Evolutionary conservation across 2,329 filamentous ascomycete genomes (phyloP).

Genomic region (Paecilomyces dactylethromorphus): DNA sequence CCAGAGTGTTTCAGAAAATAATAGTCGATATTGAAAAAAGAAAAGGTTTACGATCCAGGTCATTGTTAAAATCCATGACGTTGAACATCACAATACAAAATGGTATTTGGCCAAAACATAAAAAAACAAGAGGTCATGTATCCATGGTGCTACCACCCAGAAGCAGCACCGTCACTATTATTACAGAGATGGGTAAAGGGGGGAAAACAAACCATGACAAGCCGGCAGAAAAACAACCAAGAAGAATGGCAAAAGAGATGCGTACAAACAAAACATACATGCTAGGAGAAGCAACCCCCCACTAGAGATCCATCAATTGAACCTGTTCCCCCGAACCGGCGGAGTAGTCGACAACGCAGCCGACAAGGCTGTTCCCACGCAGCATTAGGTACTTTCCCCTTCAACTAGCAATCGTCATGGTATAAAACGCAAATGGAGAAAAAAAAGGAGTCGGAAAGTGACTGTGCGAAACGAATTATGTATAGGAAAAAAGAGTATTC

Average conservation of each 20-base stretch:
- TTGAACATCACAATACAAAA: background rate
- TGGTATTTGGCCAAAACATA: background rate
- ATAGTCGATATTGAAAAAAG: background rate
- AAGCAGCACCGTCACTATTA: conserved; percentile 1
- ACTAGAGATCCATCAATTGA: background rate
- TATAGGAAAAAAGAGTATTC: background rate
- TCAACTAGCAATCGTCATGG: background rate
- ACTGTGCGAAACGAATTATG: background rate
- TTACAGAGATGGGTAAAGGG: background rate
- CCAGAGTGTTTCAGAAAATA: background rate
- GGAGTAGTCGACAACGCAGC: background rate
- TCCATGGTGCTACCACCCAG: background rate
- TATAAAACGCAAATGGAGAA: background rate
- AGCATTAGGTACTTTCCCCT: background rate
- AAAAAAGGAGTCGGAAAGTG: background rate
- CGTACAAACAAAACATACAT: background rate
- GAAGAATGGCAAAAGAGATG: background rate
- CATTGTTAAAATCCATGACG: background rate
- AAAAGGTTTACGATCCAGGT: background rate
- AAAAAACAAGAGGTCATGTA: background rate
- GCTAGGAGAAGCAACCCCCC: background rate
- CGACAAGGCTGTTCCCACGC: background rate
- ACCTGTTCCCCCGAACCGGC: background rate
- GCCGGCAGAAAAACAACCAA: background rate
- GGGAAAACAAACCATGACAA: background rate